A percentile compares a stretch with the other conserved stretches of the same genome.
phyloP scores from a whole-genome alignment of 345 rosid genomes.

The Eucalyptus polybractea region DNA sequence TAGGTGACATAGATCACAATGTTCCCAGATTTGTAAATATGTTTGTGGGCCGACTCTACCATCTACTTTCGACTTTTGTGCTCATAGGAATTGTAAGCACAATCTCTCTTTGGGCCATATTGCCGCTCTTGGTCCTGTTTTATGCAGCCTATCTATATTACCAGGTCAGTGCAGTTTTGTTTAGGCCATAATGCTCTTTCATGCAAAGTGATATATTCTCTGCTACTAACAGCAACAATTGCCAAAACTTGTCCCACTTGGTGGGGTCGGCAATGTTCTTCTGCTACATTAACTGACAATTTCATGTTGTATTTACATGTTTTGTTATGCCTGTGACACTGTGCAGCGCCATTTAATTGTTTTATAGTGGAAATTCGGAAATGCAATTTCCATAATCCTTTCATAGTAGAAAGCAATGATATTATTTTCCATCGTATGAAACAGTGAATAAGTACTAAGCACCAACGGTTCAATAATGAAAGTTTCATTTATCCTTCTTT shows the following conservation, averaged over 20 bases:
- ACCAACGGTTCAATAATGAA: background rate
- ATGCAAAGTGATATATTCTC: background rate
- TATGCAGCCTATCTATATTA: conserved; percentile 87
- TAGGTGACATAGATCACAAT: conserved; percentile 79
- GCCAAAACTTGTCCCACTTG: background rate
- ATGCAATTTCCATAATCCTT: background rate
- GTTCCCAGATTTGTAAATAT: conserved; percentile 54
- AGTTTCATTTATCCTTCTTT: background rate
- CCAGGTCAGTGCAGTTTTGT: conserved; percentile 41
- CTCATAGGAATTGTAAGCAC: conserved; percentile 85
- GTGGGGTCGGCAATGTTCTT: background rate
- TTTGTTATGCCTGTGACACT: background rate
- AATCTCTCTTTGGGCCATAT: conserved; percentile 84
- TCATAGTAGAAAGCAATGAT: background rate
- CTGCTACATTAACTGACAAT: background rate
- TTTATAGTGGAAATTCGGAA: background rate
- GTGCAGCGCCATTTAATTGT: background rate
- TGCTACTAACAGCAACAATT: background rate
- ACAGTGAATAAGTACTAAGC: background rate
- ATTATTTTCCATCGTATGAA: background rate
- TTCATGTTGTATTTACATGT: background rate
- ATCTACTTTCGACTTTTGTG: conserved; percentile 84
- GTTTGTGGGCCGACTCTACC: conserved; percentile 68
- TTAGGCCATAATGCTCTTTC: background rate
- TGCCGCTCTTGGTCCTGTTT: conserved; percentile 86